phyloP scores from a whole-genome alignment of 106 monocot species.

The Phalaenopsis aphrodite region DNA sequence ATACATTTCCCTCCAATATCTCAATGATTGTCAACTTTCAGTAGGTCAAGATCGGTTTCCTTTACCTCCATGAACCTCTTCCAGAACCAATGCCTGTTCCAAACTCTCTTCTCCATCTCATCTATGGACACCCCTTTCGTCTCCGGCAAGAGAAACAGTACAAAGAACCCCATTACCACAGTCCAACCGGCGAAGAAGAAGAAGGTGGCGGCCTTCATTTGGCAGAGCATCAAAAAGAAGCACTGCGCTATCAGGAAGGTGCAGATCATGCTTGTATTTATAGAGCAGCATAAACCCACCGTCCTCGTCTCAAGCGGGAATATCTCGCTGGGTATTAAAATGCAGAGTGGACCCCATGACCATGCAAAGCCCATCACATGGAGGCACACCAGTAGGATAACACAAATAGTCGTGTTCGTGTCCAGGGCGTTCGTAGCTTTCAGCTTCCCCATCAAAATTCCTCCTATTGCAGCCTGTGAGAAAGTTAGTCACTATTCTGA shows the following conservation, averaged over 20 bases:
- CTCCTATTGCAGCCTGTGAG: constrained; percentile 5
- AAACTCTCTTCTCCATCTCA: constrained; percentile 14
- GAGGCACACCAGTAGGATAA: constrained; percentile 10
- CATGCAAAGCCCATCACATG: neutral
- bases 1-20: too few species aligned
- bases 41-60: too few species aligned
- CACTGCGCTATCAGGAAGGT: constrained; percentile 17
- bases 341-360: constrained; percentile 13
- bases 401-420: neutral
- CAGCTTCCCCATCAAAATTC: neutral
- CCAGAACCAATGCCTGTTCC: constrained; percentile 17
- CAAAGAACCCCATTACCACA: constrained; percentile 6
- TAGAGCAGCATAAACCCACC: constrained; percentile 6
- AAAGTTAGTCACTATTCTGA: neutral
- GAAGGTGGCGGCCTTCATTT: constrained; percentile 9
- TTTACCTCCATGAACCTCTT: constrained; percentile 4
- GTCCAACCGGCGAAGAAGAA: constrained; percentile 14
- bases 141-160: constrained; percentile 14
- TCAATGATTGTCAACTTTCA: too few species aligned
- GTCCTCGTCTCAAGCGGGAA: constrained; percentile 20
- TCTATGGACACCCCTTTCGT: constrained; percentile 16
- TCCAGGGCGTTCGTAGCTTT: constrained; percentile 2
- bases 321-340: constrained; percentile 15
- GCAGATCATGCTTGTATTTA: constrained; percentile 12
- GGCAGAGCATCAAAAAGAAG: constrained; percentile 17